Evolutionary conservation across 805 yeast species (phyloP), one percentile per base, ranked within the genome.

Genomic region (Teunomyces tritomae): DNA sequence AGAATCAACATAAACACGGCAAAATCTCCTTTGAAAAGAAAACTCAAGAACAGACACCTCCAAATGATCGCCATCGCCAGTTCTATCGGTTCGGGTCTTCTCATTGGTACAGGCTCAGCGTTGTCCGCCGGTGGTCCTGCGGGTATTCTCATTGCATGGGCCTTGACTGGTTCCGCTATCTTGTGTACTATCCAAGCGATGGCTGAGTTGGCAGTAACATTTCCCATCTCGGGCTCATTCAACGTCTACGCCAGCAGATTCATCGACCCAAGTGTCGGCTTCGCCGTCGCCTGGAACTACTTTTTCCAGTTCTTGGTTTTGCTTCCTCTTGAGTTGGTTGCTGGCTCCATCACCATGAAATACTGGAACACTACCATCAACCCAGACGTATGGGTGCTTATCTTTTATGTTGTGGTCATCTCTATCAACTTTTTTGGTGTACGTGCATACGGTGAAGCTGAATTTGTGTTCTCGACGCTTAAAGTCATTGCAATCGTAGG

Each of bases 11-110:
- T 63, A 47, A 71, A 72, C 40, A 61, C 76, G 5, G 63, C 75
- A 37, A 63, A 64, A 41, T 71, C 79, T 62, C 74, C 71, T 6
- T 65, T 71, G 69, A 68, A 67, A 37, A 61, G 79, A 49, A 71
- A 74, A 28, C 65, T 79, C 50, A 70, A 71, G 52, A 56, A 59
- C 47, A 67, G 83, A 58, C 82, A 78, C 50, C 67, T 78, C 50
- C 85, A 81, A 60, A 79, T 83, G 83, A 79, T 83, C 53, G 85
- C 89, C 36, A 75, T 84, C 47, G 89, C 87, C 55, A 87, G 88
- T 57, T 77, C 84, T 48, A 82, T 84, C 53, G 89, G 90, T 78
- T 88, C 39, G 28, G 82, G 81, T 41, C 63, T 77, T 45, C 74
- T 77, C 55, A 66, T 73, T 34, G 78, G 79, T 33, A 65, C 76